Evolutionary conservation across 495 filamentous ascomycete genomes (phyloP), one percentile per base, ranked within the genome.

Genomic region (Penicillium paxilli): DNA sequence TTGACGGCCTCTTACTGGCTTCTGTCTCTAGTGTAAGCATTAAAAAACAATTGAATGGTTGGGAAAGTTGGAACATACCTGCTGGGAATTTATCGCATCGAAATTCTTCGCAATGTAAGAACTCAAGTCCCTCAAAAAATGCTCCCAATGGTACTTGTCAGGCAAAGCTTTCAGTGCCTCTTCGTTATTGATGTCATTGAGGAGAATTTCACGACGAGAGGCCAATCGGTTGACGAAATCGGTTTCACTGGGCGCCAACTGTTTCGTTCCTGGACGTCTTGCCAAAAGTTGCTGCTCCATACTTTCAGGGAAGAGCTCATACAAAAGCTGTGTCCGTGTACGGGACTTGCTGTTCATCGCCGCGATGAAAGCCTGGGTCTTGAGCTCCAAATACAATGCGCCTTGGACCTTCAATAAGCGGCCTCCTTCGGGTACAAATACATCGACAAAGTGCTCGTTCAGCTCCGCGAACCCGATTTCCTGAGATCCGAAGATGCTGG

Each of bases 361-460:
- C 2, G 87, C 85, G 47, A 96, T 87, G 55, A 92, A 89, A 9
- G 86, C 84, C 54, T 95, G 90, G 1, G 92, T 96, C 66, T 96
- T 96, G 16, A 96, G 76, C 50, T 91, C 87, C 16, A 96, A 74
- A 57, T 89, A 89, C 22, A 96, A 58, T 22, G 86, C 81, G 11
- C 84, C 86, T 55, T 87, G 84, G 44, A 83, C 85, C 47, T 88
- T 88, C 16, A 90, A 74, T 28, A 96, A 64, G 5, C 83, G 79
- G n/a, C 81, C 80, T 14, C 87, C 86, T 51, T 90, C 86, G 0
- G 88, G 85, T 3, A 96, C 82, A 63, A 96, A 96, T 0, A 90
- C 90, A 37, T 89, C 83, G 20, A 95, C 78, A 60, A 96, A 96
- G 57, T 87, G 80, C 22, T 94, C 88, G 61, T 96, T 90, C 30